These are phyloP conservation scores for Solanum bulbocastanum DNA, from an alignment of 257 asterid species.

Conservation along the genomic window DNA sequence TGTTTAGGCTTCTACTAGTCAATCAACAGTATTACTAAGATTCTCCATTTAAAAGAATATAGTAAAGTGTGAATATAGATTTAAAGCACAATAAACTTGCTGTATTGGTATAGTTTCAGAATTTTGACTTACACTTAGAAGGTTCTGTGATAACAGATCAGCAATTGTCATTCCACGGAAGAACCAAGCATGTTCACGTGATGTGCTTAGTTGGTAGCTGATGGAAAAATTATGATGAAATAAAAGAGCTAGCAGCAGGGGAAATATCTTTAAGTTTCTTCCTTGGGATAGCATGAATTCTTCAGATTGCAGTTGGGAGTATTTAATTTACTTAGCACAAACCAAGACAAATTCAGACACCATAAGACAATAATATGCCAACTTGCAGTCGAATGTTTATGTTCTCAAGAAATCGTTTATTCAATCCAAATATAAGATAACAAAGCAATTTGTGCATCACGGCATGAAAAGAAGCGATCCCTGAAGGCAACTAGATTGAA, in stretches of 20 bases:
- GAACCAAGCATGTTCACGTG: neutral
- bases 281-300: neutral
- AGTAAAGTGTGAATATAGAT: no score
- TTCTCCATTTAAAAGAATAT: no score
- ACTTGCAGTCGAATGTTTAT: neutral
- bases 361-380: neutral
- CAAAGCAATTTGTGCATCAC: neutral
- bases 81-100: no score
- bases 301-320: neutral
- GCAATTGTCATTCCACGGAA: no score
- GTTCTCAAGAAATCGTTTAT: neutral
- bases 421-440: neutral
- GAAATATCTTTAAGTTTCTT: no score
- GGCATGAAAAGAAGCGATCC: neutral
- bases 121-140: no score
- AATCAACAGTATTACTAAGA: no score
- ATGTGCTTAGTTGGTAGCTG: neutral
- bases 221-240: neutral
- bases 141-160: no score
- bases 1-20: no score
- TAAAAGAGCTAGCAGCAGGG: neutral
- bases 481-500: neutral
- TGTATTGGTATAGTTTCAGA: no score
- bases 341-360: neutral
- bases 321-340: neutral